phyloP scores from a whole-genome alignment of 306 rosid genomes.

The Malus orientalis region DNA sequence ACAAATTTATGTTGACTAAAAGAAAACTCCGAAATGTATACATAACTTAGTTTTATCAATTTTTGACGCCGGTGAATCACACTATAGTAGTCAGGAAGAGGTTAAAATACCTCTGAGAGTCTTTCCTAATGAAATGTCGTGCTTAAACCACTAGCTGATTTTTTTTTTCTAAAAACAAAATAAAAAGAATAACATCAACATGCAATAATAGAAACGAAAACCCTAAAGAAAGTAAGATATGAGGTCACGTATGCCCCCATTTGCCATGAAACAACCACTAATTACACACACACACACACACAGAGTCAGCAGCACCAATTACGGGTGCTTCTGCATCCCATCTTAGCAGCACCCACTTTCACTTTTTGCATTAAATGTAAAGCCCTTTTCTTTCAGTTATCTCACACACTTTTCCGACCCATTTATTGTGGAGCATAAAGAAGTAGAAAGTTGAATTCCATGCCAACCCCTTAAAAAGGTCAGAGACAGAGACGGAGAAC shows the following conservation, averaged over 20 bases:
- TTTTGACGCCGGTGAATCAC: accelerated
- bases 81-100: too few species aligned
- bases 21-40: neutral
- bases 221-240: too few species aligned
- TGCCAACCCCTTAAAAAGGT: neutral
- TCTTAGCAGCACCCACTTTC: neutral
- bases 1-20: neutral
- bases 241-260: neutral
- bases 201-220: neutral
- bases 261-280: slow-evolving; percentile 15
- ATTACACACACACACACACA: too few species aligned
- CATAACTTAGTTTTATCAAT: too few species aligned
- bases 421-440: slow-evolving; percentile 4
- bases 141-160: too few species aligned
- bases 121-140: too few species aligned
- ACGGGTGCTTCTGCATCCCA: slow-evolving; percentile 17
- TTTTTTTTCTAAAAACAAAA: too few species aligned
- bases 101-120: too few species aligned
- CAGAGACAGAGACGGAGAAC: too few species aligned
- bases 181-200: neutral
- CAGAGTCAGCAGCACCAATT: slow-evolving; percentile 19
- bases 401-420: slow-evolving; percentile 9
- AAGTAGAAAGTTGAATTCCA: neutral
- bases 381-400: neutral
- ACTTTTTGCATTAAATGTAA: slow-evolving; percentile 43